Percentiles rank a stretch among this genome's conserved stretches.
phyloP scores from a whole-genome alignment of 1,284 basidiomycete genomes.

The Earliella scabrosa region DNA sequence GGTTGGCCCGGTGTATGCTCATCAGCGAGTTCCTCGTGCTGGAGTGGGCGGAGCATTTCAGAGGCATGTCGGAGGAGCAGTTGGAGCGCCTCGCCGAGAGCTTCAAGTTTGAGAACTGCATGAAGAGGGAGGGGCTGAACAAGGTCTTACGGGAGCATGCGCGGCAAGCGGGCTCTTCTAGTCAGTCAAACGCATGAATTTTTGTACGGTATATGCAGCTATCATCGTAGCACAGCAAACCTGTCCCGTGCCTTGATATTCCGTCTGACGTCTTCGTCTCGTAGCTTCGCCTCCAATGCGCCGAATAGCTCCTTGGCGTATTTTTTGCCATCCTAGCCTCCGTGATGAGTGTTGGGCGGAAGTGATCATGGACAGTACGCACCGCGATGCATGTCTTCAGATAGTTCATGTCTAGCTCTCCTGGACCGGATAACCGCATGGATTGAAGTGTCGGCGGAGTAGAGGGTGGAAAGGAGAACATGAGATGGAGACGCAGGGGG shows the following conservation, averaged over 20 bases:
- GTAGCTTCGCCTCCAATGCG: slow-evolving; percentile 40
- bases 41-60: slow-evolving; percentile 70
- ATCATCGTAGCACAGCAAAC: slow-evolving; percentile 31
- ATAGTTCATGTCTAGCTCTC: slow-evolving; percentile 51
- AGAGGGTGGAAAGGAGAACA: slow-evolving; percentile 59
- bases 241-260: slow-evolving; percentile 39
- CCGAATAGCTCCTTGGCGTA: slow-evolving; percentile 40
- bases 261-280: slow-evolving; percentile 39
- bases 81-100: slow-evolving; percentile 63
- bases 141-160: slow-evolving; percentile 36
- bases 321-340: slow-evolving; percentile 38
- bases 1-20: slow-evolving; percentile 63
- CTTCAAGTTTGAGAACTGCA: slow-evolving; percentile 64
- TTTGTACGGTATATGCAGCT: no score
- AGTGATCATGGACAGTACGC: no score
- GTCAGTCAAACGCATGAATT: no score
- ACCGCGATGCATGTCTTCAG: slow-evolving; percentile 60
- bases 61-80: slow-evolving; percentile 55
- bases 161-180: no score
- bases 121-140: slow-evolving; percentile 52
- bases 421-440: slow-evolving; percentile 63
- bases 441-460: slow-evolving; percentile 52
- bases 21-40: slow-evolving; percentile 65
- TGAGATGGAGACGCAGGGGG: slow-evolving; percentile 57
- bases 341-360: no score